Base-by-base conservation (phyloP, 2,329 filamentous ascomycete species). In the Furcasterigmium sp. region DNA sequence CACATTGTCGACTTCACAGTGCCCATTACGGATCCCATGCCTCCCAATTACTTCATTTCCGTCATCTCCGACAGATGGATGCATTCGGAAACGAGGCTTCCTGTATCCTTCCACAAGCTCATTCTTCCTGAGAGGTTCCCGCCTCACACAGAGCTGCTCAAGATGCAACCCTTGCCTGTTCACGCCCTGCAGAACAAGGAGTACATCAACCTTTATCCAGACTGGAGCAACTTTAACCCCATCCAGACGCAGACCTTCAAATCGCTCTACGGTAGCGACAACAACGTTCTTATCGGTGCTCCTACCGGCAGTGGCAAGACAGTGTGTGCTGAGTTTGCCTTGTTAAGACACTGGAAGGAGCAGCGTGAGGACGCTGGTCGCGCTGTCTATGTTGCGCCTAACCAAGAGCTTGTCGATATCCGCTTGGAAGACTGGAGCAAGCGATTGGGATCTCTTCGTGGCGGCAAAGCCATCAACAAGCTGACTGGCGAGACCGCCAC, bases 241-340 rank as follows among this genome's bases (percentile, higher is more conserved):
- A 87, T 98, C 11, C 94, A 98, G 64, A 96, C 93, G 1, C 93
- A 98, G 61, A 88, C 89, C 0, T 98, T 97, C 73, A 95, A 95
- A 59, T 90, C 91, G 2, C 70, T 98, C 1, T 97, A 88, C 61
- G 84, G 86, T 38, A 86, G 87, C 1, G 87, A 97, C 59, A 89
- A 97, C 55, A 97, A 94, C 56, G 90, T 96, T 18, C 89, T 98
- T 50, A 71, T 98, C 50, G 91, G 89, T 37, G 85, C 91, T n/a
- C 85, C 93, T 1, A 91, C 91, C 8, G 91, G 93, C 35, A 95
- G 89, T 59, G 93, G 93, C 46, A 98, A 98, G 75, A 97, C 93
- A 2, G 83, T 96, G 2, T 97, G 93, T 59, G 93, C 93, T 2
- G 93, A 98, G 62, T 93, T 98, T 65, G 86, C 93, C 7, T 72